phyloP scores from a whole-genome alignment of 306 rosid genomes.

The Fragaria ananassa region DNA sequence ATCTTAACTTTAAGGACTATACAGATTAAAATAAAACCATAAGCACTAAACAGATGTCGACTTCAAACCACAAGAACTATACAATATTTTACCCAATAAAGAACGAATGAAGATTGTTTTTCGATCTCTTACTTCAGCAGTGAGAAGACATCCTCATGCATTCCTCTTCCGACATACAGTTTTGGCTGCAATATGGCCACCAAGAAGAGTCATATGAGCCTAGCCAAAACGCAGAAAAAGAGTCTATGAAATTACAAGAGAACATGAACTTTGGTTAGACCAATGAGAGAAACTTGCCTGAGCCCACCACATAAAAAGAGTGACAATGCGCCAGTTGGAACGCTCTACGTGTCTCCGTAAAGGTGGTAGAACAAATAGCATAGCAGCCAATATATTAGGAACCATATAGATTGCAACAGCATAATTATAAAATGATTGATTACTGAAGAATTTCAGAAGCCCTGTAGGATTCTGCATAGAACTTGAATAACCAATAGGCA shows the following conservation, averaged over 20 bases:
- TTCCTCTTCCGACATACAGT: conserved; percentile 83
- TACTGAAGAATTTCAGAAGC: conserved; percentile 61
- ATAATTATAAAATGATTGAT: conserved; percentile 62
- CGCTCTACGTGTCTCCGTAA: conserved; percentile 72
- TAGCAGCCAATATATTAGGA: conserved; percentile 73
- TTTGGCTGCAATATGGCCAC: conserved; percentile 72
- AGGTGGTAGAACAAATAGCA: conserved; percentile 87
- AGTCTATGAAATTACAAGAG: conserved; percentile 1
- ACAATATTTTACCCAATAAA: too few relatives aligned
- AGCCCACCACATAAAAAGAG: conserved; percentile 96
- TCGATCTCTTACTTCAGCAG: conserved; percentile 64
- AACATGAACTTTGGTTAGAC: conserved; percentile 12
- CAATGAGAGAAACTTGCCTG: conserved; percentile 57
- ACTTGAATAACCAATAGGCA: conserved; percentile 73
- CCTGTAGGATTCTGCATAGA: conserved; percentile 77
- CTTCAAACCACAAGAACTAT: too few relatives aligned
- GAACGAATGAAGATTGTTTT: background rate
- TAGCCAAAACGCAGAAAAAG: conserved; percentile 10
- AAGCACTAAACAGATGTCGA: too few relatives aligned
- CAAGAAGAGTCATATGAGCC: conserved; percentile 17
- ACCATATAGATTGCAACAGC: conserved; percentile 62
- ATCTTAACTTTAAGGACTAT: too few relatives aligned
- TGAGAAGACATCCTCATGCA: conserved; percentile 81
- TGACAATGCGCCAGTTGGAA: conserved; percentile 59
- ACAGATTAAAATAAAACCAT: too few relatives aligned